Percentiles rank a stretch among this genome's conserved stretches.
Evolutionary conservation across 1,284 basidiomycete species (phyloP).

Genomic region (Ceratobasidium sp.): DNA sequence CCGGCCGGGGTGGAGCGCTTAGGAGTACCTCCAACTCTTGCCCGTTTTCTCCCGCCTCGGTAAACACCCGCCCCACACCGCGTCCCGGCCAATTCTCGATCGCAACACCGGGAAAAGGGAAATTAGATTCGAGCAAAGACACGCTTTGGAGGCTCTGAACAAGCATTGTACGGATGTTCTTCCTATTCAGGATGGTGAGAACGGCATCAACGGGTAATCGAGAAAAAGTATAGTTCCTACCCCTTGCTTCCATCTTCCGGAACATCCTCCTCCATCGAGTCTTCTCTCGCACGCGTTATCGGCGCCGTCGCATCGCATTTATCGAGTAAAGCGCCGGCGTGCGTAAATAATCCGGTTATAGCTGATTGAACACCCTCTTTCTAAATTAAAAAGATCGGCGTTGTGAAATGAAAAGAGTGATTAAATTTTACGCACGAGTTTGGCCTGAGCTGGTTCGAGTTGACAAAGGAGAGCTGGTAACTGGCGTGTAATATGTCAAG

Average conservation of each 20-base stretch:
- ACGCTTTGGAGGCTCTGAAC: conserved; percentile 38
- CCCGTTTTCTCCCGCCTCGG: conserved; percentile 34
- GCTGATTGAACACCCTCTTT: conserved; percentile 37
- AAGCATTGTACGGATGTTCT: conserved; percentile 30
- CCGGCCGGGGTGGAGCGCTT: background rate
- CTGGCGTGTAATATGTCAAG: conserved; percentile 14
- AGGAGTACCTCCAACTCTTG: conserved; percentile 28
- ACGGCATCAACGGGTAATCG: background rate
- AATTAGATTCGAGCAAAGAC: conserved; percentile 37
- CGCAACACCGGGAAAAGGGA: background rate
- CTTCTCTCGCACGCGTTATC: conserved; percentile 20
- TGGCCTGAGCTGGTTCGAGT: conserved; percentile 28
- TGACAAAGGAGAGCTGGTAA: conserved; percentile 28
- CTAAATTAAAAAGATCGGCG: conserved; percentile 19
- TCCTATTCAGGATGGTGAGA: conserved; percentile 11
- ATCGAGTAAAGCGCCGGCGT: conserved; percentile 36
- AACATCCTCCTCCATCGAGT: conserved; percentile 34
- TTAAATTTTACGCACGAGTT: conserved; percentile 28
- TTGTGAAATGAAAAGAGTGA: conserved; percentile 2
- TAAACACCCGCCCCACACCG: conserved; percentile 24
- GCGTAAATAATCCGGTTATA: conserved; percentile 27
- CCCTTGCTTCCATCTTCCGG: conserved; percentile 31
- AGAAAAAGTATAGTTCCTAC: background rate
- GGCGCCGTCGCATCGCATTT: conserved; percentile 36
- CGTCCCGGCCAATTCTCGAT: conserved; percentile 33